These are phyloP conservation scores for Fraxinus anomala DNA, from an alignment of 257 asterid genomes.

Conservation along the genomic window DNA sequence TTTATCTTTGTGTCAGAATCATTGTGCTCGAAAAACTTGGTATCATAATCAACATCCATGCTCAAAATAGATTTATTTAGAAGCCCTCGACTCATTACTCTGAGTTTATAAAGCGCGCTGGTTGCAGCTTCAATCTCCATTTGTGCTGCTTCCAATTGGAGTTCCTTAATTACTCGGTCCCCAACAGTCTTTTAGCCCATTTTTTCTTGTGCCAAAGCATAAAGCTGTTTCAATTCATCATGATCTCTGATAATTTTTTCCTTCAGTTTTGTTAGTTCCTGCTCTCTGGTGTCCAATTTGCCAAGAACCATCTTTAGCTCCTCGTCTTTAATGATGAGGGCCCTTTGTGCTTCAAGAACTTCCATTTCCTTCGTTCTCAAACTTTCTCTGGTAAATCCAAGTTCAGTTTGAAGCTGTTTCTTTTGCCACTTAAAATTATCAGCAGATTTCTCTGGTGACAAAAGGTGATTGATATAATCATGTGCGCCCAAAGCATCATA, in stretches of 20 bases:
- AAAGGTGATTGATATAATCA: slow-evolving; percentile 26
- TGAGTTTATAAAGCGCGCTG: slow-evolving; percentile 57
- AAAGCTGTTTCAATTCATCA: slow-evolving; percentile 48
- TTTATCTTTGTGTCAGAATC: slow-evolving; percentile 23
- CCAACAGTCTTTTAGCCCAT: slow-evolving; percentile 56
- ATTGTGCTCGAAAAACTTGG: slow-evolving; percentile 8
- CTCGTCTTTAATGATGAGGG: slow-evolving; percentile 60
- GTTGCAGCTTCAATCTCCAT: too few species aligned
- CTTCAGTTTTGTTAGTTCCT: slow-evolving; percentile 57
- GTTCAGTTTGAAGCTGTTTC: slow-evolving; percentile 66
- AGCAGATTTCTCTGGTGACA: slow-evolving; percentile 25
- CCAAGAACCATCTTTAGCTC: slow-evolving; percentile 51
- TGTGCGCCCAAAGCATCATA: slow-evolving; percentile 24
- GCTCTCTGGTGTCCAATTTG: slow-evolving; percentile 56
- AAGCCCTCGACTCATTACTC: slow-evolving; percentile 67
- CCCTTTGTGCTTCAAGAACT: slow-evolving; percentile 57
- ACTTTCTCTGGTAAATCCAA: slow-evolving; percentile 54
- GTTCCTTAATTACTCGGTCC: slow-evolving; percentile 38
- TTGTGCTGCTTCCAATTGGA: too few species aligned
- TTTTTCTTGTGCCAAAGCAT: slow-evolving; percentile 59
- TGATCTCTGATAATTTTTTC: slow-evolving; percentile 45
- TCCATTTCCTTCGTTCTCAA: slow-evolving; percentile 70
- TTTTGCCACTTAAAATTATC: slow-evolving; percentile 47
- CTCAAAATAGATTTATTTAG: slow-evolving; percentile 41
- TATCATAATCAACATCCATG: slow-evolving; percentile 39